A percentile compares a stretch with the other conserved stretches of the same genome.
These are phyloP conservation scores for Brassica carinata DNA, from an alignment of 345 rosid species.

Conservation along the genomic window DNA sequence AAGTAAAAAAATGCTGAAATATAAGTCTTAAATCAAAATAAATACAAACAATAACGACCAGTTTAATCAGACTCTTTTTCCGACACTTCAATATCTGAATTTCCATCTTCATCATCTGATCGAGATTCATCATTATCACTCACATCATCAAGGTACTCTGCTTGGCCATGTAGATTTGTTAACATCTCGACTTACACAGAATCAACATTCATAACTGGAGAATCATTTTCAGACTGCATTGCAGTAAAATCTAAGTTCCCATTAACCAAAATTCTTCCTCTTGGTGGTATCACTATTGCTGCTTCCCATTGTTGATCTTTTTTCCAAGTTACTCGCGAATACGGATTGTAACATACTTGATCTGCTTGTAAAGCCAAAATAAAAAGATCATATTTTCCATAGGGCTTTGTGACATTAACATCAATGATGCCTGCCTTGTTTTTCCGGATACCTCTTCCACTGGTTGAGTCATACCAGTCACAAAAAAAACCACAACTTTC, in stretches of 20 bases:
- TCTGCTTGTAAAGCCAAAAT: background rate
- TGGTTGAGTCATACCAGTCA: background rate
- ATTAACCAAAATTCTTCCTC: background rate
- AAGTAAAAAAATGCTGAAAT: background rate
- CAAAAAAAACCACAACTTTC: background rate
- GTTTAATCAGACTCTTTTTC: background rate
- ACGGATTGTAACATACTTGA: background rate
- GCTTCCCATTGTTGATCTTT: background rate
- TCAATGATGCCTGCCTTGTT: background rate
- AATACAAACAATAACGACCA: background rate
- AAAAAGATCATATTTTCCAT: background rate
- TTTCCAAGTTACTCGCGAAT: background rate
- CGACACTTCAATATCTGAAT: background rate
- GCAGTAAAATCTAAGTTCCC: background rate
- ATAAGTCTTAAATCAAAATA: background rate
- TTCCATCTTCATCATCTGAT: background rate
- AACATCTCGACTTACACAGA: background rate
- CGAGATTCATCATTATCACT: too few relatives aligned
- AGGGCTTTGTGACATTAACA: background rate
- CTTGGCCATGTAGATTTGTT: background rate
- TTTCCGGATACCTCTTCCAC: background rate
- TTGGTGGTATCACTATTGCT: background rate
- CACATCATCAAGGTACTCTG: background rate
- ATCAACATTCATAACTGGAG: background rate
- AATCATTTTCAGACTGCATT: background rate